These are phyloP conservation scores for Pichia terricola DNA, from an alignment of 1,139 yeast species.

Conservation along the genomic window DNA sequence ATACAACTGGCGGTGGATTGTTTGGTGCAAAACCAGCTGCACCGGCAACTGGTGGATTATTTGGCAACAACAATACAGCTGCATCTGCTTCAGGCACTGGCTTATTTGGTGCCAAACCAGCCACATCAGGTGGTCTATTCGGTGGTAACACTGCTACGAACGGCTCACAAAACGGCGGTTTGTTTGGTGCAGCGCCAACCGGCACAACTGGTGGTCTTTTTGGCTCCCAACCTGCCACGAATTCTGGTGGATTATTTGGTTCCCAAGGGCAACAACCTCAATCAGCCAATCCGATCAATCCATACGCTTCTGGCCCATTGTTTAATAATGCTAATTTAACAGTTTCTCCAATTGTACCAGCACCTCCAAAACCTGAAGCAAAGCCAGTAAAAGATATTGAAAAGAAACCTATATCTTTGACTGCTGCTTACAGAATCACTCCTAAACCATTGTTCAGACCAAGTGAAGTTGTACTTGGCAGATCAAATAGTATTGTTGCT, in stretches of 20 bases:
- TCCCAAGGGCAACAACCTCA: conserved; percentile 12
- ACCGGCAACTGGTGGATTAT: conserved; percentile 22
- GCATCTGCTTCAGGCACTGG: conserved; percentile 6
- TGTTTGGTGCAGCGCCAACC: conserved; percentile 25
- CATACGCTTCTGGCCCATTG: conserved; percentile 45
- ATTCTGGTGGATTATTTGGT: conserved; percentile 32
- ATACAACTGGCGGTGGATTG: conserved; percentile 10
- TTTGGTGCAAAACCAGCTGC: conserved; percentile 18
- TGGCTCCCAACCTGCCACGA: conserved; percentile 15
- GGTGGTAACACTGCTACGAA: conserved; percentile 20
- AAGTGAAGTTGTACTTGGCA: conserved; percentile 14
- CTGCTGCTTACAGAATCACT: conserved; percentile 54
- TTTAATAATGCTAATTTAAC: conserved; percentile 29
- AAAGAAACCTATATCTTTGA: conserved; percentile 50
- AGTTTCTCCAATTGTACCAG: conserved; percentile 34
- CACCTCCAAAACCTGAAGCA: conserved; percentile 24
- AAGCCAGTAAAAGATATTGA: conserved; percentile 45
- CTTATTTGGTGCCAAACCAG: conserved; percentile 22
- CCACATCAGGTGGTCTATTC: conserved; percentile 27
- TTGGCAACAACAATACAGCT: conserved; percentile 6
- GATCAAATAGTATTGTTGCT: conserved; percentile 17
- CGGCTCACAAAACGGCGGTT: conserved; percentile 22
- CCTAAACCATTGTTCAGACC: conserved; percentile 35
- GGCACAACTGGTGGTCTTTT: conserved; percentile 20
- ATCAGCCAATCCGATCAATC: conserved; percentile 28